Evolutionary conservation across 164 flowering plant species (phyloP).

Genomic region (Magnolia changhungtana): DNA sequence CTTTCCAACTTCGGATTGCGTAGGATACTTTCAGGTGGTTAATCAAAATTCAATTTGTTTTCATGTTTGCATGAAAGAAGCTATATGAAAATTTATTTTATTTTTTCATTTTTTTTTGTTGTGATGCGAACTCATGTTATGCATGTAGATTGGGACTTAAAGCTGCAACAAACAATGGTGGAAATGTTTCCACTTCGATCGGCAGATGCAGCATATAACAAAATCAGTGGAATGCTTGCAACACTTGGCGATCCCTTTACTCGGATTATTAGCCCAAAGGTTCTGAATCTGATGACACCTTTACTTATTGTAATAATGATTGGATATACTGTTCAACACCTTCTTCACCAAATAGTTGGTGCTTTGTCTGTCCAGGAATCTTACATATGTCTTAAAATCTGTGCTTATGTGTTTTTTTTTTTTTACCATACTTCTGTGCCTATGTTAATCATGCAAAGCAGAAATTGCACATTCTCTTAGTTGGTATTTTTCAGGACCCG

Average conservation of each 20-base stretch:
- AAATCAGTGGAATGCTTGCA: slow-evolving; percentile 86
- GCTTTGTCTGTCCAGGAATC: not conserved
- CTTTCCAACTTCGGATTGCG: not conserved
- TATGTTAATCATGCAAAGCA: not conserved
- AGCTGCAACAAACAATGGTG: slow-evolving; percentile 96
- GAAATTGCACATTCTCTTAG: not conserved
- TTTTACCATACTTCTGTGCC: not conserved
- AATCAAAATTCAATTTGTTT: not conserved
- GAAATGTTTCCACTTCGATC: slow-evolving; percentile 90
- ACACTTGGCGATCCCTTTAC: slow-evolving; percentile 97
- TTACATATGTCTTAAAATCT: not conserved
- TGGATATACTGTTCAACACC: not conserved
- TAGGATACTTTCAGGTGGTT: not conserved
- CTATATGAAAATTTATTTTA: not conserved
- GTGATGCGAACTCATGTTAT: slow-evolving; percentile 2
- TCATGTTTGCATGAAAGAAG: no score
- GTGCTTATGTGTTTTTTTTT: not conserved
- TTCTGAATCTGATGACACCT: slow-evolving; percentile 10
- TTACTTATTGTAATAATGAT: not conserved
- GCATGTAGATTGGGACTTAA: slow-evolving; percentile 80
- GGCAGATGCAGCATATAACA: slow-evolving; percentile 91
- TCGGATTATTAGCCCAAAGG: slow-evolving; percentile 95
- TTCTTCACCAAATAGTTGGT: not conserved
- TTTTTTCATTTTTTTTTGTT: not conserved
- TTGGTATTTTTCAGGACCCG: no score